Conservation (phyloP, 1,139 yeast species). For the Diutina neorugosa region DNA sequence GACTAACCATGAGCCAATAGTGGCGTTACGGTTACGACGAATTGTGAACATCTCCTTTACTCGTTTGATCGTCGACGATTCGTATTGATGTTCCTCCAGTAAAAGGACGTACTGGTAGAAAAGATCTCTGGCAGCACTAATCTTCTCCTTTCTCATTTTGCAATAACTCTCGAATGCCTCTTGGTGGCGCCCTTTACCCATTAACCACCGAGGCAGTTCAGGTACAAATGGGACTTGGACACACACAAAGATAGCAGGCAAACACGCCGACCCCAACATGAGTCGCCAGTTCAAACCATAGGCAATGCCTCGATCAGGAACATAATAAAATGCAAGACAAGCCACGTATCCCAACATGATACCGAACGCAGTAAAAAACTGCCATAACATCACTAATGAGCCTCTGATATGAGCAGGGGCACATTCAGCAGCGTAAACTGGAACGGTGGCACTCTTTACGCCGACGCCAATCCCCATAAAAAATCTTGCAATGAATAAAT, state of each 20-base stretch:
- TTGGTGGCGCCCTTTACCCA: neutral
- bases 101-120: constrained; percentile 43
- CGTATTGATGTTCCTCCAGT: constrained; percentile 10
- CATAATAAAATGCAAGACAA: neutral
- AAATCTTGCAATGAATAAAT: neutral
- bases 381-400: constrained; percentile 3
- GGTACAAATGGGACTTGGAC: neutral
- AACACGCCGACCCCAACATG: constrained; percentile 3
- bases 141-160: neutral
- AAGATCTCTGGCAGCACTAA: constrained; percentile 55
- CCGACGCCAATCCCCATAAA: constrained; percentile 3
- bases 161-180: neutral
- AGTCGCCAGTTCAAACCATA: neutral
- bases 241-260: neutral
- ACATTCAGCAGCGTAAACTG: constrained; percentile 4
- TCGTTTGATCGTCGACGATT: constrained; percentile 16
- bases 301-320: neutral
- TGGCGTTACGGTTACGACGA: constrained; percentile 76
- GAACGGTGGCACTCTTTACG: constrained; percentile 2
- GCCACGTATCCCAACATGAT: constrained; percentile 3
- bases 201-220: constrained; percentile 4
- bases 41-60: constrained; percentile 46
- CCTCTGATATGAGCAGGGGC: constrained; percentile 3
- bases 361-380: constrained; percentile 2
- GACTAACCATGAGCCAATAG: constrained; percentile 67